Evolutionary conservation across 2,329 filamentous ascomycete genomes (phyloP), one percentile per base, ranked within the genome.

Genomic region (Nemania serpens): DNA sequence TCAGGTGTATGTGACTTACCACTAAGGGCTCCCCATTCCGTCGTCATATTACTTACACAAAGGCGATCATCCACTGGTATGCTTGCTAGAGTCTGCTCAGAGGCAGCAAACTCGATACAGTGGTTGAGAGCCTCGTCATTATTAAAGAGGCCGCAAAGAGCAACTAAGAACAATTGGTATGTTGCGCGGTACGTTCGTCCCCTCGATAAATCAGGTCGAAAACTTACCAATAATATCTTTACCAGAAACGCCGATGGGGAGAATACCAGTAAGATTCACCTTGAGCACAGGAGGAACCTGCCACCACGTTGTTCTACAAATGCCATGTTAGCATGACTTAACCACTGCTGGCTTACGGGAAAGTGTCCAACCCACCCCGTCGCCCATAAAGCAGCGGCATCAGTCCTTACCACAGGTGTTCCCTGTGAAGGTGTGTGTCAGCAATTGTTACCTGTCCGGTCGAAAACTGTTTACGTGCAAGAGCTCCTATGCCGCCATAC

Each of bases 191-290:
- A n/a, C n/a, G n/a, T n/a, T n/a, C n/a, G n/a, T n/a, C n/a, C n/a
- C n/a, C n/a, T n/a, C n/a, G n/a, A n/a, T n/a, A n/a, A n/a, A n/a
- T n/a, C n/a, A n/a, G n/a, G n/a, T n/a, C n/a, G n/a, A n/a, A n/a
- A n/a, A n/a, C n/a, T n/a, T n/a, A n/a, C n/a, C n/a, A 66, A 98
- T 97, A 13, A 97, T 90, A 75, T 98, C 95, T 76, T 98, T 98
- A 33, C 93, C 94, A 0, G 90, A 93, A 1, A 97, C 93, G 11
- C 93, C 93, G 1, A 80, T 78, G 0, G 91, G 93, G 11, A 97
- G 78, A 0, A 85, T 75, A 9, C 93, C 93, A 0, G 84, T 91
- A 12, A 98, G 81, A 0, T 85, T 93, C 29, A 97, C 85, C 76
- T 90, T 89, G 1, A 90, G 91, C 25, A 96, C 85, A 0, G 92